Conservation (phyloP, 192 early-diverging fungal species). For the Dimargaris cristalligena region DNA sequence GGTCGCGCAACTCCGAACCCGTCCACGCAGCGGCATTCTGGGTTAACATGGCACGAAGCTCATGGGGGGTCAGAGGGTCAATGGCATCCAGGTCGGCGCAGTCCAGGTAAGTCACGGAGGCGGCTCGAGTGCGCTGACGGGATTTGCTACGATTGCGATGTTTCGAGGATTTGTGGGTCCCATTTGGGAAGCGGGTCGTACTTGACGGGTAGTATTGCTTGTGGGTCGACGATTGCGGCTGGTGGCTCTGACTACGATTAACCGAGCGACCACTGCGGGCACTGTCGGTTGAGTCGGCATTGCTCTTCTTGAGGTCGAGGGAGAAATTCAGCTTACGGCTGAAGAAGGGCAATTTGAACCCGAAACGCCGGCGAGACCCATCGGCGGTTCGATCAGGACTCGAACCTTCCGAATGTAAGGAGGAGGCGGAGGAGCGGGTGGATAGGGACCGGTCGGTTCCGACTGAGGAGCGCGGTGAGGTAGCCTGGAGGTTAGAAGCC, state of each 20-base stretch:
- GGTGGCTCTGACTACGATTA: background rate
- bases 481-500: background rate
- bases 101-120: background rate
- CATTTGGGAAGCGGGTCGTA: no score
- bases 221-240: no score
- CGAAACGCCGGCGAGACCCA: background rate
- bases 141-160: background rate
- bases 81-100: background rate
- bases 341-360: background rate
- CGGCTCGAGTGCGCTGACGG: background rate
- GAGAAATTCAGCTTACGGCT: conserved; percentile 1
- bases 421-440: background rate
- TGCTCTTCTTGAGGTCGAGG: background rate
- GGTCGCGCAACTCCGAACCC: background rate
- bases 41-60: background rate
- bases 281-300: background rate
- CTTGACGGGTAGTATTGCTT: no score
- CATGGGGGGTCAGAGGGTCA: background rate
- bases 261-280: background rate
- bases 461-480: background rate
- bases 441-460: background rate
- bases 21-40: conserved; percentile 1
- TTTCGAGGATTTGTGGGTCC: background rate
- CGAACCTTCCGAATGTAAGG: background rate
- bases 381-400: background rate